A percentile compares a stretch with the other conserved stretches of the same genome.
Evolutionary conservation across 495 filamentous ascomycete species (phyloP).

Genomic region (Daldinia decipiens): DNA sequence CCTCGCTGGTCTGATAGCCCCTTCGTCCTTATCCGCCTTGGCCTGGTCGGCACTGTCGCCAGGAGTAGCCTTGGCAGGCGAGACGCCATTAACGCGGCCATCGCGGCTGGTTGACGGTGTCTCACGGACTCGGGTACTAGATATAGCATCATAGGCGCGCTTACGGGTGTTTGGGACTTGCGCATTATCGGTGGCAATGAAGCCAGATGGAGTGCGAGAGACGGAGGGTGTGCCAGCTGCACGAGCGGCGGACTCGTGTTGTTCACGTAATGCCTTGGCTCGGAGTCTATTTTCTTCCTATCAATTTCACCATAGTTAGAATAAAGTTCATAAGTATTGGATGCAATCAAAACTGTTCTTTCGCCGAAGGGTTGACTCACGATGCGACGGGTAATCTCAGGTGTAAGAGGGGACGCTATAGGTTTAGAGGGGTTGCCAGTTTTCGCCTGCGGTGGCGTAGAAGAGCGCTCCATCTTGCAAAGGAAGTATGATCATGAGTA

Average conservation of each 20-base stretch:
- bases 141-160: slow-evolving; percentile 69
- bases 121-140: slow-evolving; percentile 55
- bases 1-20: slow-evolving; percentile 72
- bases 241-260: slow-evolving; percentile 66
- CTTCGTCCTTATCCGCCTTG: slow-evolving; percentile 55
- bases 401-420: slow-evolving; percentile 69
- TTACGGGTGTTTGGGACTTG: slow-evolving; percentile 55
- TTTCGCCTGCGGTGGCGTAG: slow-evolving; percentile 65
- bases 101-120: slow-evolving; percentile 74
- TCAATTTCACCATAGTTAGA: slow-evolving; percentile 8
- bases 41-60: slow-evolving; percentile 50
- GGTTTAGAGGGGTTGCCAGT: slow-evolving; percentile 49
- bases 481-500: too few relatives aligned
- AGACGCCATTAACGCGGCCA: slow-evolving; percentile 58
- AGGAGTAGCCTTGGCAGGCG: slow-evolving; percentile 41
- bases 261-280: slow-evolving; percentile 87
- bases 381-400: slow-evolving; percentile 76
- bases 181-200: slow-evolving; percentile 52
- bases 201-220: slow-evolving; percentile 53
- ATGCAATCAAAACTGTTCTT: neutral
- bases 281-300: slow-evolving; percentile 91
- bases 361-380: slow-evolving; percentile 54
- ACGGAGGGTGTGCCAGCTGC: slow-evolving; percentile 44
- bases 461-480: slow-evolving; percentile 55
- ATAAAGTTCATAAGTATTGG: neutral